Percentiles rank a stretch among this genome's conserved stretches.
These are phyloP conservation scores for Amborella trichopoda DNA, from an alignment of 164 flowering plant species.

Conservation along the genomic window DNA sequence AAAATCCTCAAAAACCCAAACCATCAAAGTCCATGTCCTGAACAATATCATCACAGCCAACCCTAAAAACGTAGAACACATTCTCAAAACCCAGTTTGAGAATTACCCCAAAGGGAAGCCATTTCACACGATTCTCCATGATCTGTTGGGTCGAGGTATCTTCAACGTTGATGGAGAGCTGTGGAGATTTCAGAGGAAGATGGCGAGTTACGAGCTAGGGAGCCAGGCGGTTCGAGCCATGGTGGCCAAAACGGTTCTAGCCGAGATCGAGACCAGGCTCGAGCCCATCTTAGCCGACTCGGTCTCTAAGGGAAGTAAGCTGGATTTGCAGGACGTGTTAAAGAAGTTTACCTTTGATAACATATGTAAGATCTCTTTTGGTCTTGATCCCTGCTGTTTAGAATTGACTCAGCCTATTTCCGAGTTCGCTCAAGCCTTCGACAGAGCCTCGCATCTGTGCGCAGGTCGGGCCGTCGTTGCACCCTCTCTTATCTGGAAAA, in stretches of 20 bases:
- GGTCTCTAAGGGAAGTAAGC: not conserved
- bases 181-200: slow-evolving; percentile 63
- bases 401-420: slow-evolving; percentile 24
- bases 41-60: slow-evolving; percentile 61
- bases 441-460: slow-evolving; percentile 36
- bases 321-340: slow-evolving; percentile 57
- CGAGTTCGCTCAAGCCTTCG: slow-evolving; percentile 40
- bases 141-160: slow-evolving; percentile 70
- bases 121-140: slow-evolving; percentile 44
- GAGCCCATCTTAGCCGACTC: slow-evolving; percentile 26
- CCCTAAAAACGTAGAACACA: slow-evolving; percentile 61
- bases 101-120: slow-evolving; percentile 78
- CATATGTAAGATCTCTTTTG: slow-evolving; percentile 51
- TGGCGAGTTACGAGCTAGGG: slow-evolving; percentile 53
- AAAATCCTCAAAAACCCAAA: slow-evolving; percentile 30
- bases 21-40: slow-evolving; percentile 51
- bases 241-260: slow-evolving; percentile 17
- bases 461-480: slow-evolving; percentile 33
- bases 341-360: slow-evolving; percentile 49
- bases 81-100: slow-evolving; percentile 56
- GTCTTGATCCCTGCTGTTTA: slow-evolving; percentile 50
- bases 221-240: slow-evolving; percentile 28
- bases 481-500: slow-evolving; percentile 40
- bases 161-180: slow-evolving; percentile 67
- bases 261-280: slow-evolving; percentile 14